Percentiles rank a stretch among this genome's conserved stretches.
phyloP scores from a whole-genome alignment of 768 basidiomycete genomes.

The Russula virescens region DNA sequence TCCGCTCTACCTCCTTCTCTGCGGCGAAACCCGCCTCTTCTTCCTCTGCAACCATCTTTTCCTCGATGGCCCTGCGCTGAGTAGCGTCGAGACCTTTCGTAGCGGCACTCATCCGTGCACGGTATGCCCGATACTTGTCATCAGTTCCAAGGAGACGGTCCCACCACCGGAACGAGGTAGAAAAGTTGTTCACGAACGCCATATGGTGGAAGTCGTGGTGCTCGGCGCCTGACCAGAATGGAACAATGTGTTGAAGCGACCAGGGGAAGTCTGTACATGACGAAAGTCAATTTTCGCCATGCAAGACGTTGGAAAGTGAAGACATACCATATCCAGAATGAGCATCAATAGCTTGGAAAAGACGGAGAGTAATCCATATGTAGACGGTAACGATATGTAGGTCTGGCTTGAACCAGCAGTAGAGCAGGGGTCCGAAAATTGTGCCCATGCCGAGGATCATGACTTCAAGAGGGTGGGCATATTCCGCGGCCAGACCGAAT shows the following conservation, averaged over 20 bases:
- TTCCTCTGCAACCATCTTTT: slow-evolving; percentile 58
- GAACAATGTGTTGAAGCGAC: slow-evolving; percentile 87
- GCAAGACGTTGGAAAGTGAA: neutral
- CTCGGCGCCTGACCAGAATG: slow-evolving; percentile 97
- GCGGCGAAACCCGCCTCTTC: slow-evolving; percentile 68
- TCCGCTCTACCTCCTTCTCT: slow-evolving; percentile 45
- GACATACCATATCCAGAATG: slow-evolving; percentile 87
- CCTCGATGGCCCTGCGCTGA: slow-evolving; percentile 51
- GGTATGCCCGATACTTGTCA: slow-evolving; percentile 79
- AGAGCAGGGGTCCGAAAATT: slow-evolving; percentile 80
- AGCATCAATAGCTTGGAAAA: slow-evolving; percentile 96
- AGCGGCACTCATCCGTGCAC: slow-evolving; percentile 55
- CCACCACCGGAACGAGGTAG: slow-evolving; percentile 92
- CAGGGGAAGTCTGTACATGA: slow-evolving; percentile 80
- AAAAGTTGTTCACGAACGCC: slow-evolving; percentile 91
- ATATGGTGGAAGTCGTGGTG: slow-evolving; percentile 99
- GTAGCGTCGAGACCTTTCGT: slow-evolving; percentile 40
- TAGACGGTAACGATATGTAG: slow-evolving; percentile 93
- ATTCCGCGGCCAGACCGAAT: slow-evolving; percentile 95
- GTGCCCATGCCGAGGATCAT: slow-evolving; percentile 93
- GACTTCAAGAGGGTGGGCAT: slow-evolving; percentile 95
- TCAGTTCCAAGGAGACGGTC: slow-evolving; percentile 90
- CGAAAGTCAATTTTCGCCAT: neutral
- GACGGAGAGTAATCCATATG: slow-evolving; percentile 85
- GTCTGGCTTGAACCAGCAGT: slow-evolving; percentile 67